Conservation (phyloP, 2,329 filamentous ascomycete species). For the Bipolaris sorokiniana region DNA sequence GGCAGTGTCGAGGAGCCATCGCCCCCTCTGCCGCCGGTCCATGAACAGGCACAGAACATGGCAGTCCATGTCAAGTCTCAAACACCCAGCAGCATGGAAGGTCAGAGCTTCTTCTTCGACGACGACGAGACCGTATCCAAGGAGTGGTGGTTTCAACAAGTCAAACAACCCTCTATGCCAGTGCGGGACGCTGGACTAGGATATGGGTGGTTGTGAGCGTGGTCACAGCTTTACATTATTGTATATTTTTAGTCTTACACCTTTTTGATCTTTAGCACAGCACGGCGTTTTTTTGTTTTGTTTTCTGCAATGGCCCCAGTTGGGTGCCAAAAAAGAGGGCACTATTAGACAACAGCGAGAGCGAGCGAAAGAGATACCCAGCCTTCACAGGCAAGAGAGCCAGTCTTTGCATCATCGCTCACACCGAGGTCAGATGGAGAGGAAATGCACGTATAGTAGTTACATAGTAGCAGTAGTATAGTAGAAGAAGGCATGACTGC, state of each 20-base stretch:
- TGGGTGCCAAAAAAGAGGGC: conserved; percentile 15
- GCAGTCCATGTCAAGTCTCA: conserved; percentile 39
- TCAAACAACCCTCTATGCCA: conserved; percentile 45
- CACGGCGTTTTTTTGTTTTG: conserved; percentile 31
- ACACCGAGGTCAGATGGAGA: conserved; percentile 32
- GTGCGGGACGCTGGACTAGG: conserved; percentile 48
- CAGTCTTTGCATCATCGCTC: conserved; percentile 31
- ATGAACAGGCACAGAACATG: conserved; percentile 29
- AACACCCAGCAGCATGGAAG: conserved; percentile 44
- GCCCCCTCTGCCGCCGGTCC: conserved; percentile 32
- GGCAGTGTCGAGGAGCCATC: conserved; percentile 49
- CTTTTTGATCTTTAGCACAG: conserved; percentile 33
- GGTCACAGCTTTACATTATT: conserved; percentile 8
- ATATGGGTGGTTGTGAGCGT: conserved; percentile 46
- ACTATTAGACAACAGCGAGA: conserved; percentile 11
- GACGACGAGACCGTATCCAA: conserved; percentile 48
- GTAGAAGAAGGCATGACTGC: conserved; percentile 1
- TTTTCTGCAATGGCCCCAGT: conserved; percentile 17
- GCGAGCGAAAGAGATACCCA: conserved; percentile 33
- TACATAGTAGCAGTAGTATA: not conserved
- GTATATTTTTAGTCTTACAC: conserved; percentile 13
- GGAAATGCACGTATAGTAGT: conserved; percentile 3
- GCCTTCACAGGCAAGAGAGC: conserved; percentile 31
- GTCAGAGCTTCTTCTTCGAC: conserved; percentile 51
- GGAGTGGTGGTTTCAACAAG: conserved; percentile 52